Evolutionary conservation across 2,329 filamentous ascomycete genomes (phyloP), one percentile per base, ranked within the genome.

Genomic region (Fusarium sp.): DNA sequence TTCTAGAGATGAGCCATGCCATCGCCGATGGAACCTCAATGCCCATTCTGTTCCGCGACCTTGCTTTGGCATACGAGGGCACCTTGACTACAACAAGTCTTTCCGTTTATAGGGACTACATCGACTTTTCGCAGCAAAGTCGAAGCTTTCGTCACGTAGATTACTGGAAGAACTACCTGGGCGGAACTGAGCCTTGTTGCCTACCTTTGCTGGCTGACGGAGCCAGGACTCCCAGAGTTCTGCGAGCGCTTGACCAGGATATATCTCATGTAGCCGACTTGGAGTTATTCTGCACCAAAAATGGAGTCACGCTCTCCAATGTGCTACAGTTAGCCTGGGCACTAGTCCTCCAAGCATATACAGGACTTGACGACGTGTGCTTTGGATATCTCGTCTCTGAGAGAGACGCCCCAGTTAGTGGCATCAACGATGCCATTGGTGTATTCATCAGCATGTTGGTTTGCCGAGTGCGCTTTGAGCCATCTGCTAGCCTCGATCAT

Each of bases 1-100:
- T 64, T 2, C 44, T 75, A 1, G 69, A 75, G 27, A 75, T 75
- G 63, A 74, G 73, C 13, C 73, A 75, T 10, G 71, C 73, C 4
- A 67, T 75, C 17, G 38, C 57, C 0, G 73, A 75, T 20, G 73
- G 65, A 17, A 71, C 67, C 1, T 77, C 68, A 4, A 64, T 75
- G 60, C 61, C 67, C 10, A 60, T 70, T n/a, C 38, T 76, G 1
- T 71, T 73, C 48, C 62, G 54, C 7, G 69, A 76, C 13, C 26
- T 75, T 9, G 48, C 55, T 4, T n/a, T 52, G 30, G 73, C 73
- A 0, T 75, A 75, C 20, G 59, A 69, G 6, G 38, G 61, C 9
- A 33, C 7, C 2, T 11, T 73, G 12, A 5, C 27, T 9, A 14
- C 45, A 12, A 5, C 30, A 1, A 50, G 5, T 14, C n/a, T 70